Conservation (phyloP, 176 grass and related monocot species). For the Hyparrhenia diplandra region DNA sequence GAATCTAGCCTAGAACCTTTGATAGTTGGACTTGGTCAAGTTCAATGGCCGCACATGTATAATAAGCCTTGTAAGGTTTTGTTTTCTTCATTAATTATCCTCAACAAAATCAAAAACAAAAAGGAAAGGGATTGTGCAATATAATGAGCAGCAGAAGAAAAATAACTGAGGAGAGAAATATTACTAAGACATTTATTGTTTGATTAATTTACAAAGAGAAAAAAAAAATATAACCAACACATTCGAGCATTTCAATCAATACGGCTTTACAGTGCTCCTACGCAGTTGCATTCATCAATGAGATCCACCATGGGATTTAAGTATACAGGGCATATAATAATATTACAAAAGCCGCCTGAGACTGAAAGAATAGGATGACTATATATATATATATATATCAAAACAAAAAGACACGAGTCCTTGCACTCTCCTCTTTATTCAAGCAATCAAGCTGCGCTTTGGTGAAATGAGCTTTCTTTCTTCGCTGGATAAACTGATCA, state of each 20-base stretch:
- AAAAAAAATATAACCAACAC: background rate
- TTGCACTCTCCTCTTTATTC: constrained; percentile 34
- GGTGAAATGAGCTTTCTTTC: background rate
- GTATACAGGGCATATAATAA: background rate
- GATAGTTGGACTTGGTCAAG: no score
- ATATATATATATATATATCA: background rate
- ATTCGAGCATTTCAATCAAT: background rate
- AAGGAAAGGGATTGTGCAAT: background rate
- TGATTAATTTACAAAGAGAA: constrained; percentile 5
- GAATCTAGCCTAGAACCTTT: no score
- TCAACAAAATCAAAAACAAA: background rate
- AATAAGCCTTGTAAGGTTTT: no score
- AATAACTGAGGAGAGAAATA: background rate
- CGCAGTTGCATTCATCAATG: background rate
- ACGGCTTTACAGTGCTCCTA: constrained; percentile 9
- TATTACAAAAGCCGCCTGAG: constrained; percentile 12
- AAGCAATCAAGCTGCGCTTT: constrained; percentile 21
- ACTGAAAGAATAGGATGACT: constrained; percentile 13
- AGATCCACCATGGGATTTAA: background rate
- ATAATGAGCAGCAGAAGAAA: background rate
- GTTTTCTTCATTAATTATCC: no score
- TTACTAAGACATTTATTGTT: constrained; percentile 3
- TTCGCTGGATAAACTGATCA: constrained; percentile 29
- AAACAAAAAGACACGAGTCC: background rate
- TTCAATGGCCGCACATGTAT: no score